Percentiles rank a stretch among this genome's conserved stretches.
Conservation (phyloP, 371 early-diverging fungal species). For the Dipsacomyces acuminosporus region DNA sequence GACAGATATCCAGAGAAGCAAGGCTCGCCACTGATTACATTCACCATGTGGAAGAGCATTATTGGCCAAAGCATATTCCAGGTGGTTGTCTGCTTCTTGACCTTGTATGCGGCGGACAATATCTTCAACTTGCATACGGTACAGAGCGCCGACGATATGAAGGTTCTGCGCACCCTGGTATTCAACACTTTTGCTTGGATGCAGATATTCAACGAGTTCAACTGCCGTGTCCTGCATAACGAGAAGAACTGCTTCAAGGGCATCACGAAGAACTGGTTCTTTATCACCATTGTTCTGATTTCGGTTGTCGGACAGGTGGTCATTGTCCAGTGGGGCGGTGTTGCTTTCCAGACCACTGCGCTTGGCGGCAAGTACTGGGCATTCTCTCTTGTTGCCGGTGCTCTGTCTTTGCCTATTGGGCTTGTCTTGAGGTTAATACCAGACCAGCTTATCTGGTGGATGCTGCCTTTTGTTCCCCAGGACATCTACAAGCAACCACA, state of each 20-base stretch:
- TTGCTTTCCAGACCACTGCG: slow-evolving; percentile 79
- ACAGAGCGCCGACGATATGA: slow-evolving; percentile 46
- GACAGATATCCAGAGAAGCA: slow-evolving; percentile 74
- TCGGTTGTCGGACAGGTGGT: slow-evolving; percentile 70
- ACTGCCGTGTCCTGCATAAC: slow-evolving; percentile 70
- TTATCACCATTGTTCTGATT: slow-evolving; percentile 65
- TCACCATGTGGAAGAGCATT: slow-evolving; percentile 91
- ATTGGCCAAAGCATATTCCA: slow-evolving; percentile 84
- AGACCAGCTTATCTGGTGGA: slow-evolving; percentile 51
- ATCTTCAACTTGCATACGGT: slow-evolving; percentile 55
- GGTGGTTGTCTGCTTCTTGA: slow-evolving; percentile 58
- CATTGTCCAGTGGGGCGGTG: slow-evolving; percentile 85
- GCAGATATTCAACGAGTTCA: slow-evolving; percentile 91
- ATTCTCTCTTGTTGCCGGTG: slow-evolving; percentile 65
- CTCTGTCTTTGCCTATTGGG: slow-evolving; percentile 83
- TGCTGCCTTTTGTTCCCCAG: slow-evolving; percentile 41
- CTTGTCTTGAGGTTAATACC: slow-evolving; percentile 73
- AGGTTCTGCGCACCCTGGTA: slow-evolving; percentile 71
- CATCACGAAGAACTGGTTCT: slow-evolving; percentile 68
- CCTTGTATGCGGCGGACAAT: slow-evolving; percentile 58
- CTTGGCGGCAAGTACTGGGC: slow-evolving; percentile 75
- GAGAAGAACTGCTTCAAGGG: slow-evolving; percentile 81
- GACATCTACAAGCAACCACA: slow-evolving; percentile 46
- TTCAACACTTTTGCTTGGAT: slow-evolving; percentile 96
- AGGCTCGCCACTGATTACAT: slow-evolving; percentile 74